phyloP scores from a whole-genome alignment of 1,284 basidiomycete genomes.

The Puccinia polysora region DNA sequence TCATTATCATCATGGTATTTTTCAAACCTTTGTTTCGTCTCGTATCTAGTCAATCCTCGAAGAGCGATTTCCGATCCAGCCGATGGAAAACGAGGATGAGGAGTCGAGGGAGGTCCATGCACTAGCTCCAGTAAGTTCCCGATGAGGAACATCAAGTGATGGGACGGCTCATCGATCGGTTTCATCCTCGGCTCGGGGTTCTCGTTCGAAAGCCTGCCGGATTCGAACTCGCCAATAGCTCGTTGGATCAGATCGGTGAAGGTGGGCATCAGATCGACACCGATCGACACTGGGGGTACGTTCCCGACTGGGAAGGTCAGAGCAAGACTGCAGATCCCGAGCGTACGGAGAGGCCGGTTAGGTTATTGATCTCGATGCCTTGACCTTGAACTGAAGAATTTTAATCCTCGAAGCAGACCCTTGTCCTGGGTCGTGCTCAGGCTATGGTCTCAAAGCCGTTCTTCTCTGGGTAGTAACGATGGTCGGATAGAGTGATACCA shows the following conservation, averaged over 20 bases:
- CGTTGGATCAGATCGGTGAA: conserved; percentile 28
- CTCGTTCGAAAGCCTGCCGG: not conserved
- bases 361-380: no score
- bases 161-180: not conserved
- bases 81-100: conserved; percentile 1
- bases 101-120: conserved; percentile 30
- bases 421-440: no score
- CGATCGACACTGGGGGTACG: conserved; percentile 2
- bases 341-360: no score
- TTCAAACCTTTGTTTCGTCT: not conserved
- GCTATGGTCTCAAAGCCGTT: no score
- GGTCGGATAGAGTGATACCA: no score
- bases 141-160: not conserved
- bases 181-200: not conserved
- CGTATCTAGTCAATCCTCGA: not conserved
- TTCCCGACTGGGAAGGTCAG: conserved; percentile 22
- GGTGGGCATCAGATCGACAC: not conserved
- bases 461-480: no score
- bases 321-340: no score
- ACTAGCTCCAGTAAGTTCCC: not conserved
- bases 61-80: not conserved
- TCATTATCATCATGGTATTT: not conserved
- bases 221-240: conserved; percentile 11
- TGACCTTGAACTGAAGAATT: no score
- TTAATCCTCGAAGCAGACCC: no score